Conservation (phyloP, 305 asterid genomes). For the Andrographis paniculata region DNA sequence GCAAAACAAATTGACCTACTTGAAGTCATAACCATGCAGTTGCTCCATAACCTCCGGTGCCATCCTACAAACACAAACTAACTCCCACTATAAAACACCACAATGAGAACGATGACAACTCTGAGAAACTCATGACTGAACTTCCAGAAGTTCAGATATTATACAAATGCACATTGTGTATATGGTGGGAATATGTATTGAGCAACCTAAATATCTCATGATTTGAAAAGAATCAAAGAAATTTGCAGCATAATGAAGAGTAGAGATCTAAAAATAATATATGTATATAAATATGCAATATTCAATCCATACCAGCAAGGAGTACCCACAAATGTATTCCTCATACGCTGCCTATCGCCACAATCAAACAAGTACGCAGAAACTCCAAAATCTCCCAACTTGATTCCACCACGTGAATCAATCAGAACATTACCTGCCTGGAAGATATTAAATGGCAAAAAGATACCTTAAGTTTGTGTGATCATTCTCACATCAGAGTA, state of each 20-base stretch:
- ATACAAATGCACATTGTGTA: not conserved
- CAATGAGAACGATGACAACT: conserved; percentile 12
- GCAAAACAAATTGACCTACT: conserved; percentile 41
- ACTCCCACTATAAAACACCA: conserved; percentile 17
- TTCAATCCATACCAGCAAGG: conserved; percentile 84
- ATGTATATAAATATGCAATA: conserved; percentile 1
- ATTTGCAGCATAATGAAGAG: not conserved
- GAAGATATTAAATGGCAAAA: conserved; percentile 12
- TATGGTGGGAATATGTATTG: not conserved
- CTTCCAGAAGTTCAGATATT: conserved; percentile 10
- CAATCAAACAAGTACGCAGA: conserved; percentile 96
- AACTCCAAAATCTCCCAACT: conserved; percentile 96
- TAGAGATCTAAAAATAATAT: not conserved
- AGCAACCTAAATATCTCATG: conserved; percentile 10
- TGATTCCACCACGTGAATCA: conserved; percentile 77
- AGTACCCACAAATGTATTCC: conserved; percentile 97
- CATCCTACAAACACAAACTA: conserved; percentile 61
- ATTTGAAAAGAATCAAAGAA: conserved; percentile 6
- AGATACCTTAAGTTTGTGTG: conserved; percentile 10
- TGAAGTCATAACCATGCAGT: conserved; percentile 92
- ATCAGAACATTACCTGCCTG: conserved; percentile 97
- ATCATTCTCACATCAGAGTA: too few relatives aligned
- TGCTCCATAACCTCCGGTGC: conserved; percentile 99
- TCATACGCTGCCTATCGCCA: conserved; percentile 86
- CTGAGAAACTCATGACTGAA: conserved; percentile 1